Percentiles rank a stretch among this genome's conserved stretches.
Conservation (phyloP, 1,284 basidiomycete species). For the Ustilago cynodontis region DNA sequence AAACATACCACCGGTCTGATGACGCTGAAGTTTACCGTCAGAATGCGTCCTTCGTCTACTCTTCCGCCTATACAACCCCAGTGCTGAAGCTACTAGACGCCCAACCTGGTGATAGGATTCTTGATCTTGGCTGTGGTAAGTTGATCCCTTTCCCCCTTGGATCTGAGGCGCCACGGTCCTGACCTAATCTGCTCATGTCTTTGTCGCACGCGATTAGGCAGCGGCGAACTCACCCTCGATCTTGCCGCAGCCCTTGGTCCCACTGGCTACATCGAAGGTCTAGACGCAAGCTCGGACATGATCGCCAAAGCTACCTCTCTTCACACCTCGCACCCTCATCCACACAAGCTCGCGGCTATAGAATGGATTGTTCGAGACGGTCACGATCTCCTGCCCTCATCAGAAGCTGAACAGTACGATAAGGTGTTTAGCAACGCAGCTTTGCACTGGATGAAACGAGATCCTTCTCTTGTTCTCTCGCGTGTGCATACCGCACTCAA, state of each 20-base stretch:
- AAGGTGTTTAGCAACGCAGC: constrained; percentile 55
- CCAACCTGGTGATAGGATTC: constrained; percentile 38
- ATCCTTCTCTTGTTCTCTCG: constrained; percentile 9
- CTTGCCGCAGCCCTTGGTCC: constrained; percentile 18
- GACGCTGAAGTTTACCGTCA: constrained; percentile 41
- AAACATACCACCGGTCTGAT: constrained; percentile 34
- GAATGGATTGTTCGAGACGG: constrained; percentile 28
- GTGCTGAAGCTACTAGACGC: constrained; percentile 49
- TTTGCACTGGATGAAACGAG: constrained; percentile 49
- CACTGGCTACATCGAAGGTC: constrained; percentile 25
- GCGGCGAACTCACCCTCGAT: constrained; percentile 41
- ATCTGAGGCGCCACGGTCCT: too few species aligned
- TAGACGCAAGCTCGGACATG: constrained; percentile 47
- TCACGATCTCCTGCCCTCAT: constrained; percentile 4
- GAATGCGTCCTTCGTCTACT: constrained; percentile 57
- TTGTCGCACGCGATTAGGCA: constrained; percentile 12
- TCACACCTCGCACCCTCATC: neutral
- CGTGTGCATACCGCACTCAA: constrained; percentile 4
- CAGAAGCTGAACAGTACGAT: constrained; percentile 8
- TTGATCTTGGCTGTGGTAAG: constrained; percentile 54
- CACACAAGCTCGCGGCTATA: neutral
- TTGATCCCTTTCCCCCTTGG: neutral
- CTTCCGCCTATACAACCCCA: constrained; percentile 36
- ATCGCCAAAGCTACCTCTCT: constrained; percentile 23
- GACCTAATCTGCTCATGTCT: neutral